These are phyloP conservation scores for Puccinellia tenuiflora DNA, from an alignment of 176 grass and related monocot species.

Conservation along the genomic window DNA sequence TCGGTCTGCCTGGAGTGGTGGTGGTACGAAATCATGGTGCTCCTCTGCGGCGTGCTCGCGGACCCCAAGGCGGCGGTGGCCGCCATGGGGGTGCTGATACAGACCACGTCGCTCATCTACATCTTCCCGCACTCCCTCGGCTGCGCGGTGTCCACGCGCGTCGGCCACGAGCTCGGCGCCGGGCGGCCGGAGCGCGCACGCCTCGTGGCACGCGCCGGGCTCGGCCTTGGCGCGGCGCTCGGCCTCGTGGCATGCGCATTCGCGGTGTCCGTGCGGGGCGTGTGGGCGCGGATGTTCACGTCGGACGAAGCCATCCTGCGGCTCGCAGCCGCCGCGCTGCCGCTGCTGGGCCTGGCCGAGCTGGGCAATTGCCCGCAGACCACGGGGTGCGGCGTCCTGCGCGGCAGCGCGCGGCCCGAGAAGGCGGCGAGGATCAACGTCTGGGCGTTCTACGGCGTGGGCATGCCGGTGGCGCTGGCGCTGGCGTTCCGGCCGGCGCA, in stretches of 20 bases:
- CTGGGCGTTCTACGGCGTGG: constrained; percentile 71
- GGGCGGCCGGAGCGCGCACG: constrained; percentile 50
- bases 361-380: constrained; percentile 93
- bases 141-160: constrained; percentile 82
- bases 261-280: constrained; percentile 45
- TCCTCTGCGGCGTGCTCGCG: constrained; percentile 72
- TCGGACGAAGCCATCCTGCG: constrained; percentile 43
- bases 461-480: constrained; percentile 64
- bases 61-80: constrained; percentile 83
- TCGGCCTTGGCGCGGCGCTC: constrained; percentile 48
- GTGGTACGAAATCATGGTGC: constrained; percentile 98
- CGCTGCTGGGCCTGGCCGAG: constrained; percentile 61
- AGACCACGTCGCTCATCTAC: constrained; percentile 88
- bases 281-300: constrained; percentile 72
- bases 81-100: constrained; percentile 82
- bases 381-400: constrained; percentile 69
- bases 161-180: constrained; percentile 74
- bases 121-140: constrained; percentile 88
- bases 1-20: constrained; percentile 90
- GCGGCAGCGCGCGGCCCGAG: constrained; percentile 67
- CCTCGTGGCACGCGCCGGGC: constrained; percentile 58
- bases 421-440: constrained; percentile 73
- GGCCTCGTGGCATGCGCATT: constrained; percentile 61
- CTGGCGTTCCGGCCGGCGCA: constrained; percentile 53
- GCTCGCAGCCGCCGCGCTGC: constrained; percentile 50